These are phyloP conservation scores for Candida pseudofarinosa DNA, from an alignment of 805 yeast species.

Conservation along the genomic window DNA sequence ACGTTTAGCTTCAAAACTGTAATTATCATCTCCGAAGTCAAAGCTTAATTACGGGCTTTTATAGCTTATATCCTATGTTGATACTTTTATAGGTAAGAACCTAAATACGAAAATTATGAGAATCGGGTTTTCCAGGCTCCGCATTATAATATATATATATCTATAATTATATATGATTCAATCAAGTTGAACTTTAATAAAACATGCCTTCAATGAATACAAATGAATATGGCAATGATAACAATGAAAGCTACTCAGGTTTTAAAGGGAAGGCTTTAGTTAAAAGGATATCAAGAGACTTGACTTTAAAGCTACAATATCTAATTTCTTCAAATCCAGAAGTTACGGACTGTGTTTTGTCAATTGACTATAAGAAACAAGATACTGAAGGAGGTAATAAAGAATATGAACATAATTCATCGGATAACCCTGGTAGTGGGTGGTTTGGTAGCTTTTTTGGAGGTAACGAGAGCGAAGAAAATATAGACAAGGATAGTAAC, in stretches of 20 bases:
- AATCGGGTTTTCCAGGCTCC: too few relatives aligned
- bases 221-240: not conserved
- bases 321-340: slow-evolving; percentile 3
- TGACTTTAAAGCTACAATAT: slow-evolving; percentile 18
- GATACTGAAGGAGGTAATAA: not conserved
- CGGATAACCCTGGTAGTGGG: slow-evolving; percentile 2
- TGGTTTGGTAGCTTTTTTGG: slow-evolving; percentile 17
- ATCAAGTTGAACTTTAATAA: not conserved
- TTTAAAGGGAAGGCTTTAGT: slow-evolving; percentile 1
- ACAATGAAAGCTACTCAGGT: not conserved
- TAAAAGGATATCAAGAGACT: slow-evolving; percentile 19
- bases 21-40: not conserved
- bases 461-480: slow-evolving; percentile 1
- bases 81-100: too few relatives aligned
- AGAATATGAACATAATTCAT: not conserved
- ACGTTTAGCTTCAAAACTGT: not conserved
- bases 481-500: not conserved
- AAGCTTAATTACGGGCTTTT: too few relatives aligned
- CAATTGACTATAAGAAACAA: slow-evolving; percentile 19
- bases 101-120: too few relatives aligned
- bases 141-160: too few relatives aligned
- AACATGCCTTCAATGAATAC: not conserved
- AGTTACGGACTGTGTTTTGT: slow-evolving; percentile 17
- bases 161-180: too few relatives aligned
- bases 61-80: too few relatives aligned